Percentiles rank a stretch among this genome's conserved stretches.
Evolutionary conservation across 2,329 filamentous ascomycete genomes (phyloP).

Genomic region (Fusarium caatingaense): DNA sequence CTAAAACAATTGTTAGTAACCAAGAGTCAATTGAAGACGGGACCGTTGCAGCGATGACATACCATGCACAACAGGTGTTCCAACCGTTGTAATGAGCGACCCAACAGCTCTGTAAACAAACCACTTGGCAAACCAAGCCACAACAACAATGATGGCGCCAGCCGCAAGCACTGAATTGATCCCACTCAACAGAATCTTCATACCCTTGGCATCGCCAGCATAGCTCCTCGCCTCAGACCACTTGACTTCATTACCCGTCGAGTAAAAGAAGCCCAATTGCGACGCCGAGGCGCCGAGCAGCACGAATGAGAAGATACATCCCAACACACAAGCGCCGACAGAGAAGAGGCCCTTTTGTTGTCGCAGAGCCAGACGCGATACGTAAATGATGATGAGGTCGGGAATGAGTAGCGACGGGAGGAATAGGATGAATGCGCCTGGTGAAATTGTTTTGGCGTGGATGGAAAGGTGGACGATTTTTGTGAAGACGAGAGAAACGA

Average conservation of each 20-base stretch:
- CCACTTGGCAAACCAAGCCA: slow-evolving; percentile 43
- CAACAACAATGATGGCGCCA: slow-evolving; percentile 37
- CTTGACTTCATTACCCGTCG: slow-evolving; percentile 49
- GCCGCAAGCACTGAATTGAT: slow-evolving; percentile 42
- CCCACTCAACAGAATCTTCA: slow-evolving; percentile 50
- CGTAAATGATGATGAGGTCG: slow-evolving; percentile 44
- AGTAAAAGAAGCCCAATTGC: slow-evolving; percentile 49
- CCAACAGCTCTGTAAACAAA: slow-evolving; percentile 41
- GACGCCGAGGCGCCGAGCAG: slow-evolving; percentile 48
- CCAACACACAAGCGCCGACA: slow-evolving; percentile 39
- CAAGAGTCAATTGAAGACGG: background rate
- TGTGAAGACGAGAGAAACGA: slow-evolving; percentile 45
- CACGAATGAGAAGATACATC: slow-evolving; percentile 46
- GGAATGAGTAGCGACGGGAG: slow-evolving; percentile 47
- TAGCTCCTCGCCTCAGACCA: slow-evolving; percentile 49
- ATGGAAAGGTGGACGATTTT: slow-evolving; percentile 48
- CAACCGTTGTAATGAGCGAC: slow-evolving; percentile 35
- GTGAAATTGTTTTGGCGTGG: slow-evolving; percentile 44
- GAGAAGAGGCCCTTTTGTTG: slow-evolving; percentile 43
- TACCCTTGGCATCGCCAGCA: slow-evolving; percentile 47
- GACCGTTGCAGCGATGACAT: background rate
- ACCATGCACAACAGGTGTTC: slow-evolving; percentile 40
- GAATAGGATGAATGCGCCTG: slow-evolving; percentile 43
- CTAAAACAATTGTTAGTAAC: slow-evolving; percentile 20
- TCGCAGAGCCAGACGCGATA: slow-evolving; percentile 46